Percentiles rank a stretch among this genome's conserved stretches.
phyloP scores from a whole-genome alignment of 192 early-diverging fungal species.

The Coemansia interrupta region DNA sequence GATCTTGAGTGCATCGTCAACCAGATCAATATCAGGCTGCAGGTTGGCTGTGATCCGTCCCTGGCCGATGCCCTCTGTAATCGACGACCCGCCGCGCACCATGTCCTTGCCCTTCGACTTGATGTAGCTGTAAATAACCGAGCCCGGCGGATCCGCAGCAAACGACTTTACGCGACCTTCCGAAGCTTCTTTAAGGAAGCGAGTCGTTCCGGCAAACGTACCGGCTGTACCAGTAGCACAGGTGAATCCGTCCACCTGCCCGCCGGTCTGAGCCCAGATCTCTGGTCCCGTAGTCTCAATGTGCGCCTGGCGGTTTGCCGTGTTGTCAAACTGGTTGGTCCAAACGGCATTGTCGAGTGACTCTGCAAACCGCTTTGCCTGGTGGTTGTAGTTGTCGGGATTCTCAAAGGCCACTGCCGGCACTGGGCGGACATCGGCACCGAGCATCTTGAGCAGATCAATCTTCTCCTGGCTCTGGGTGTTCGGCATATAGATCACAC shows the following conservation, averaged over 20 bases:
- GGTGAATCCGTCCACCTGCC: slow-evolving; percentile 82
- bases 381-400: slow-evolving; percentile 92
- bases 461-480: slow-evolving; percentile 95
- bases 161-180: slow-evolving; percentile 69
- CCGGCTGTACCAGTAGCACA: slow-evolving; percentile 93
- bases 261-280: slow-evolving; percentile 82
- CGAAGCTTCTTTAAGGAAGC: slow-evolving; percentile 77
- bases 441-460: slow-evolving; percentile 85
- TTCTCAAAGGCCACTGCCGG: slow-evolving; percentile 90
- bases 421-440: slow-evolving; percentile 90
- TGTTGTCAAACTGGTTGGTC: slow-evolving; percentile 97
- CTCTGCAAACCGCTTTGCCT: slow-evolving; percentile 80
- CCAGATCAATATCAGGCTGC: slow-evolving; percentile 67
- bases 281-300: slow-evolving; percentile 95
- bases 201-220: slow-evolving; percentile 79
- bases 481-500: slow-evolving; percentile 97
- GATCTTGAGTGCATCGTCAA: slow-evolving; percentile 81
- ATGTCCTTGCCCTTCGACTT: slow-evolving; percentile 63
- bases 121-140: slow-evolving; percentile 83
- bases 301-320: slow-evolving; percentile 85
- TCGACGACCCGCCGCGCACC: slow-evolving; percentile 76
- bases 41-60: slow-evolving; percentile 92
- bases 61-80: slow-evolving; percentile 95
- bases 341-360: slow-evolving; percentile 79
- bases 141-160: slow-evolving; percentile 89